phyloP scores from a whole-genome alignment of 345 rosid genomes.

The Linum tenue region DNA sequence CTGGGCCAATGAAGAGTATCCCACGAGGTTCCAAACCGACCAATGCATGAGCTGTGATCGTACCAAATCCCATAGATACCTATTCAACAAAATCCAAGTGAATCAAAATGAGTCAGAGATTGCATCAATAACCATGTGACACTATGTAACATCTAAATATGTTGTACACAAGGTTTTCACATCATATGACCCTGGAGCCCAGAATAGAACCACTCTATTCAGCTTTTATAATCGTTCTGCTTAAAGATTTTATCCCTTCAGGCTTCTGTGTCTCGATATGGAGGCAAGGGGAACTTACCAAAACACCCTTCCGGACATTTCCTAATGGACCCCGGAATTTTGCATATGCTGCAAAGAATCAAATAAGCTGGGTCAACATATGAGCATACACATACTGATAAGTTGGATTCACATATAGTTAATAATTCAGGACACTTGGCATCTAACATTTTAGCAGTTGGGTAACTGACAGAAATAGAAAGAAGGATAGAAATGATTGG shows the following conservation, averaged over 20 bases:
- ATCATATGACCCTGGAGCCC: too few relatives aligned
- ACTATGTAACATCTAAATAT: too few relatives aligned
- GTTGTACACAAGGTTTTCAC: too few relatives aligned
- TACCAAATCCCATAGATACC: slow-evolving; percentile 93
- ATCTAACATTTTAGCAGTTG: too few relatives aligned
- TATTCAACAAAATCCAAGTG: slow-evolving; percentile 22
- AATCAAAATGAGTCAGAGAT: background rate
- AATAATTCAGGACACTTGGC: background rate
- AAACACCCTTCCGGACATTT: slow-evolving; percentile 95
- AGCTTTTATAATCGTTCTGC: background rate
- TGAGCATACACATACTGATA: too few relatives aligned
- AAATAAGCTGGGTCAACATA: slow-evolving; percentile 9
- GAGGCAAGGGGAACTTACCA: slow-evolving; percentile 40
- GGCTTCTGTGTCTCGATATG: too few relatives aligned
- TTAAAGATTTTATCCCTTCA: background rate
- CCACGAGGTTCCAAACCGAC: slow-evolving; percentile 96
- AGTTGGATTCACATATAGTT: background rate
- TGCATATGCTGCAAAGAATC: slow-evolving; percentile 55
- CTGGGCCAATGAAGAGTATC: slow-evolving; percentile 71
- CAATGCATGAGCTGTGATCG: slow-evolving; percentile 74
- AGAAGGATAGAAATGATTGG: too few relatives aligned
- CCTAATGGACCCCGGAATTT: slow-evolving; percentile 85
- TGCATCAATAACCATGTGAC: too few relatives aligned
- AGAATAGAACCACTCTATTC: too few relatives aligned
- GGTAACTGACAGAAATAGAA: too few relatives aligned